These are phyloP conservation scores for Scedosporium boydii DNA, from an alignment of 2,329 filamentous ascomycete species.

Conservation along the genomic window DNA sequence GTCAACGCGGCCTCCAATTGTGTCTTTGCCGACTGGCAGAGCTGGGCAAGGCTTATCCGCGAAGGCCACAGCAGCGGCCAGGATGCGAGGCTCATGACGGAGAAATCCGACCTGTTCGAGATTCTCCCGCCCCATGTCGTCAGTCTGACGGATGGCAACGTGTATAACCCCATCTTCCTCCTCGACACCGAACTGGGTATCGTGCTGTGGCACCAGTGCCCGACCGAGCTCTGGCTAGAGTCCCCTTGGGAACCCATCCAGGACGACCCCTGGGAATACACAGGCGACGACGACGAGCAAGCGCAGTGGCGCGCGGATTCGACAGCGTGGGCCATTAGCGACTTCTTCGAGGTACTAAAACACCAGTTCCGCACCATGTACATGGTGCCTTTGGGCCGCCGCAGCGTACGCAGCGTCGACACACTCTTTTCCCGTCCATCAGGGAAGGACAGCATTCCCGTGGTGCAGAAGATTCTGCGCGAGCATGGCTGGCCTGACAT, in stretches of 20 bases:
- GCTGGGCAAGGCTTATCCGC: not conserved
- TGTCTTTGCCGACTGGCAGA: not conserved
- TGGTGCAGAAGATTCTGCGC: constrained; percentile 14
- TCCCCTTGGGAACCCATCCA: not conserved
- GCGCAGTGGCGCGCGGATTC: constrained; percentile 16
- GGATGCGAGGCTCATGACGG: not conserved
- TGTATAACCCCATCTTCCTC: constrained; percentile 13
- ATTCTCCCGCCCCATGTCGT: constrained; percentile 10
- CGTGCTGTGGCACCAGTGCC: constrained; percentile 17
- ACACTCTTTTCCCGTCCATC: not conserved
- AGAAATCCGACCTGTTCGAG: constrained; percentile 4
- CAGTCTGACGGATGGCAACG: constrained; percentile 9
- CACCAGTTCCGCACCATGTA: constrained; percentile 14
- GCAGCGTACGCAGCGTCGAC: not conserved
- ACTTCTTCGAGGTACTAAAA: constrained; percentile 18
- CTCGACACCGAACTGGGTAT: constrained; percentile 19
- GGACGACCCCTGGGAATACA: not conserved
- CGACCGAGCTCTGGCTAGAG: constrained; percentile 6
- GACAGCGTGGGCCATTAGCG: constrained; percentile 15
- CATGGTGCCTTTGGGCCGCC: constrained; percentile 13
- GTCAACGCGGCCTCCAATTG: not conserved
- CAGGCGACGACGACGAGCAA: constrained; percentile 10
- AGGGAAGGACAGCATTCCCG: constrained; percentile 9
- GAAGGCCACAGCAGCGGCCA: not conserved
- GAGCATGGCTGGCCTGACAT: constrained; percentile 16